Evolutionary conservation across 2,329 filamentous ascomycete species (phyloP).

Genomic region (Xylariaceae sp.): DNA sequence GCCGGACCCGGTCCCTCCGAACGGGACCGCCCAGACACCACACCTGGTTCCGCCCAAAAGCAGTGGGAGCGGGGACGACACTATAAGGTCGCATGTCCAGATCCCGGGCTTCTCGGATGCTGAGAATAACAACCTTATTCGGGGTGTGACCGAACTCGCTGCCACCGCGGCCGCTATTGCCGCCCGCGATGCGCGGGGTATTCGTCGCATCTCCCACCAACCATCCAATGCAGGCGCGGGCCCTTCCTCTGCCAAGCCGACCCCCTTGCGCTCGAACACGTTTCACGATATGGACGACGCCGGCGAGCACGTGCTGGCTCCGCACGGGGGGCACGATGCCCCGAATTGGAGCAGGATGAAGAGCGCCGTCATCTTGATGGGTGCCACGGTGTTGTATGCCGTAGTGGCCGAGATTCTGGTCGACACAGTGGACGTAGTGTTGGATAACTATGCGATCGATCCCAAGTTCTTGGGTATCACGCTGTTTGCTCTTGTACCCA

Average conservation of each 20-base stretch:
- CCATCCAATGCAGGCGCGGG: conserved; percentile 24
- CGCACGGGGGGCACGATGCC: conserved; percentile 82
- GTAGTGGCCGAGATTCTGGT: conserved; percentile 95
- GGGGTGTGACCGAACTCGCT: conserved; percentile 88
- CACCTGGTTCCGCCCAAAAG: conserved; percentile 72
- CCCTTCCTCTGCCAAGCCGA: conserved; percentile 26
- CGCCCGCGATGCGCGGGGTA: conserved; percentile 62
- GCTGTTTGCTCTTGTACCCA: conserved; percentile 91
- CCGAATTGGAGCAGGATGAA: conserved; percentile 95
- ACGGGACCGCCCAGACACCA: conserved; percentile 48
- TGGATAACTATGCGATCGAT: conserved; percentile 84
- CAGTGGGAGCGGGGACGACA: conserved; percentile 38
- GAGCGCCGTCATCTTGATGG: conserved; percentile 82
- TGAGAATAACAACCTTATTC: conserved; percentile 74
- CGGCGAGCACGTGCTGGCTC: conserved; percentile 36
- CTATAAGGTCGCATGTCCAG: conserved; percentile 39
- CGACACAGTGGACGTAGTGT: conserved; percentile 92
- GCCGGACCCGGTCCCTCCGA: conserved; percentile 28
- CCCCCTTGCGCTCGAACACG: conserved; percentile 33
- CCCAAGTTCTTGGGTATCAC: conserved; percentile 98
- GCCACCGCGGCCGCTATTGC: conserved; percentile 86
- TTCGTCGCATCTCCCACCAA: conserved; percentile 36
- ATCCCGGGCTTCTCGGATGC: conserved; percentile 71
- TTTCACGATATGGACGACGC: conserved; percentile 44
- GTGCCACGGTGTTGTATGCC: conserved; percentile 88